Evolutionary conservation across 176 grass and related monocot genomes (phyloP).

Genomic region (Oryza meyeriana): DNA sequence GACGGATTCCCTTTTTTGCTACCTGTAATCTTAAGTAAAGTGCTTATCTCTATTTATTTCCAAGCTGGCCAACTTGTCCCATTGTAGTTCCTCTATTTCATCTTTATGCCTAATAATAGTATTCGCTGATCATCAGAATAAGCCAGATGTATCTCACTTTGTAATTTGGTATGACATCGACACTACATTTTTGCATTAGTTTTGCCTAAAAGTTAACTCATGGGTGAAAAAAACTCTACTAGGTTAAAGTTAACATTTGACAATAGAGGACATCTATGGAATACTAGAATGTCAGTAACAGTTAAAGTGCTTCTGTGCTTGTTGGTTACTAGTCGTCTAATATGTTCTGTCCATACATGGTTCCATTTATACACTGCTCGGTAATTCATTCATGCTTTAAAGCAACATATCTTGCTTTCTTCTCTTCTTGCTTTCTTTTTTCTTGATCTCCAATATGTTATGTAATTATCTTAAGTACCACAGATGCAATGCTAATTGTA

Average conservation of each 20-base stretch:
- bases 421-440: background rate
- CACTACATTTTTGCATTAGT: background rate
- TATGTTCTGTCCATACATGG: background rate
- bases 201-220: background rate
- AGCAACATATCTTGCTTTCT: background rate
- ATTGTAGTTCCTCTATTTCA: background rate
- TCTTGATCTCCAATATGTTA: background rate
- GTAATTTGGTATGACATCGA: background rate
- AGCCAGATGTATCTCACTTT: background rate
- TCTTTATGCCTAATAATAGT: background rate
- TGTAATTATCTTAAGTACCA: background rate
- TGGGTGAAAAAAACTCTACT: no score
- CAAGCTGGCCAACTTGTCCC: background rate
- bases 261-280: background rate
- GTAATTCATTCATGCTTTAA: background rate
- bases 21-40: background rate
- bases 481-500: background rate
- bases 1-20: background rate
- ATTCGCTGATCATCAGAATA: background rate
- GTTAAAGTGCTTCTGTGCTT: conserved; percentile 1
- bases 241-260: no score
- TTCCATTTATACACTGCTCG: background rate
- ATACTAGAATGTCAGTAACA: background rate
- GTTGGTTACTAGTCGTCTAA: background rate
- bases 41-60: background rate